phyloP scores from a whole-genome alignment of 495 filamentous ascomycete species.

The Gamarada debralockiae region DNA sequence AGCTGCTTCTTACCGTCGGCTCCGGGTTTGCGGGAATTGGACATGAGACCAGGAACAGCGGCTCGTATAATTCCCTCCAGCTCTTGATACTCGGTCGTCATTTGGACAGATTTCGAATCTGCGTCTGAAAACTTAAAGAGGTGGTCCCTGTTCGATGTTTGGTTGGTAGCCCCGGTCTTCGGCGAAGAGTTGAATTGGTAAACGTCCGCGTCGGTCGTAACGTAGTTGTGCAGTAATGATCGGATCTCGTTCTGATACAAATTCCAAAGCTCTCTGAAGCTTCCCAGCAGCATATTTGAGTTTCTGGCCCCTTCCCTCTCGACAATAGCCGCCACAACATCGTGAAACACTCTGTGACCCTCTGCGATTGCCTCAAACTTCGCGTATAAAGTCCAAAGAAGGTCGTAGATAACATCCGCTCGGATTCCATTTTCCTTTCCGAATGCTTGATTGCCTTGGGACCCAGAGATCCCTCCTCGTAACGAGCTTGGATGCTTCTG shows the following conservation, averaged over 20 bases:
- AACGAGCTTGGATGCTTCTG: conserved; percentile 77
- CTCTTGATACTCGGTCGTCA: conserved; percentile 80
- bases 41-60: conserved; percentile 90
- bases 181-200: conserved; percentile 42
- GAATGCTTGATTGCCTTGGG: conserved; percentile 60
- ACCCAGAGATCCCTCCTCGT: conserved; percentile 45
- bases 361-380: conserved; percentile 97
- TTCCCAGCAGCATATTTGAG: conserved; percentile 56
- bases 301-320: conserved; percentile 55
- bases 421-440: conserved; percentile 66
- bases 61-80: conserved; percentile 83
- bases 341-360: conserved; percentile 89
- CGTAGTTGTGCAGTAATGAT: conserved; percentile 90
- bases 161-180: conserved; percentile 34
- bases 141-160: conserved; percentile 56
- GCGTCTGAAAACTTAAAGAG: conserved; percentile 89
- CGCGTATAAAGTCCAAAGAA: conserved; percentile 87
- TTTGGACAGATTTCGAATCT: conserved; percentile 69
- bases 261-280: conserved; percentile 94
- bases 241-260: conserved; percentile 73
- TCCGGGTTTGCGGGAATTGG: conserved; percentile 59
- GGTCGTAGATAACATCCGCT: conserved; percentile 79
- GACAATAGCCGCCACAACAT: conserved; percentile 78
- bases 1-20: conserved; percentile 38
- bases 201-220: conserved; percentile 85